These are phyloP conservation scores for Mycotypha africana DNA, from an alignment of 371 early-diverging fungal species.

Conservation along the genomic window DNA sequence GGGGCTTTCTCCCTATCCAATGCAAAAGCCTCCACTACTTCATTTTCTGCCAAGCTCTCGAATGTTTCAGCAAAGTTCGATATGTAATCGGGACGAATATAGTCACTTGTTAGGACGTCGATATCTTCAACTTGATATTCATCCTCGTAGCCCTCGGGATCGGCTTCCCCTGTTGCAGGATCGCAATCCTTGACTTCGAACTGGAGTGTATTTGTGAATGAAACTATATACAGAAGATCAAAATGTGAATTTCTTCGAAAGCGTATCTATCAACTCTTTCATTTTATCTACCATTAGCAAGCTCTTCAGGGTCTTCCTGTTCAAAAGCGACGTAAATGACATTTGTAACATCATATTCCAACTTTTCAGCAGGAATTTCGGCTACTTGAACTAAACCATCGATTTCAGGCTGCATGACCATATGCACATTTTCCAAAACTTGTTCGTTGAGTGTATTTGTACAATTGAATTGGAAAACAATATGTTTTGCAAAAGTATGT, in stretches of 20 bases:
- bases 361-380: constrained; percentile 61
- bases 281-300: no score
- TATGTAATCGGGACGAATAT: constrained; percentile 77
- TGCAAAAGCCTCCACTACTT: constrained; percentile 84
- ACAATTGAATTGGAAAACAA: constrained; percentile 95
- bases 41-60: constrained; percentile 66
- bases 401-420: constrained; percentile 74
- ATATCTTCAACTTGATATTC: constrained; percentile 91
- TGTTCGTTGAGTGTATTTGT: constrained; percentile 92
- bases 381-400: constrained; percentile 56
- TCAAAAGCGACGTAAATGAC: constrained; percentile 79
- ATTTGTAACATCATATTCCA: constrained; percentile 76
- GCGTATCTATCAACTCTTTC: no score
- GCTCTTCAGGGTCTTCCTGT: no score
- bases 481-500: constrained; percentile 87
- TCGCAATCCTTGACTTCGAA: constrained; percentile 94
- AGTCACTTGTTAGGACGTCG: constrained; percentile 82
- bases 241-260: constrained; percentile 40
- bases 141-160: constrained; percentile 92
- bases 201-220: constrained; percentile 85
- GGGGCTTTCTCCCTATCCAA: constrained; percentile 65
- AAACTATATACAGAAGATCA: constrained; percentile 56
- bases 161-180: constrained; percentile 84
- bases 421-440: constrained; percentile 85
- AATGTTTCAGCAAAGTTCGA: constrained; percentile 58